These are phyloP conservation scores for Leccinum pellstonianum DNA, from an alignment of 768 basidiomycete genomes.

Conservation along the genomic window DNA sequence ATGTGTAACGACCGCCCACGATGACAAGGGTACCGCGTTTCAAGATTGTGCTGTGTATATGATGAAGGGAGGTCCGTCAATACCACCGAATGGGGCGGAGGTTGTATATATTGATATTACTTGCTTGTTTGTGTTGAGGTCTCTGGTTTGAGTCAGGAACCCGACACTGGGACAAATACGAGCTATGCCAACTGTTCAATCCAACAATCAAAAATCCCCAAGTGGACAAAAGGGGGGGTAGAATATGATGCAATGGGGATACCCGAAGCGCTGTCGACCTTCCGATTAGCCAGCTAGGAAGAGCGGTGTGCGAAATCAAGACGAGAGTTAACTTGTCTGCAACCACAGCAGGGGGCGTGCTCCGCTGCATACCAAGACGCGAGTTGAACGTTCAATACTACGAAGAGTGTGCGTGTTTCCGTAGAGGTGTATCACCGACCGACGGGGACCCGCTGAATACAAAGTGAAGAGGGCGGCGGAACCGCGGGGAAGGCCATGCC, in stretches of 20 bases:
- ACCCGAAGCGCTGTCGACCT: not conserved
- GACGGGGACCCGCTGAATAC: not conserved
- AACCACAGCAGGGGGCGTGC: too few relatives aligned
- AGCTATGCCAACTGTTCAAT: conserved; percentile 6
- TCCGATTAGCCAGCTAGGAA: conserved; percentile 1
- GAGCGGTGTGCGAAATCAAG: not conserved
- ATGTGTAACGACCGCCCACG: conserved; percentile 29
- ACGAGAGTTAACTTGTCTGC: not conserved
- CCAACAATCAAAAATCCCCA: conserved; percentile 32
- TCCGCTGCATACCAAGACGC: too few relatives aligned
- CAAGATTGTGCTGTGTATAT: conserved; percentile 26
- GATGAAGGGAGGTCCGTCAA: not conserved
- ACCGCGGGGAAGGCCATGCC: not conserved
- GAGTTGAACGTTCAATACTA: not conserved
- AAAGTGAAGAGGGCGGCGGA: not conserved
- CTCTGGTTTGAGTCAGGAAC: conserved; percentile 15
- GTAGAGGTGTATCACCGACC: not conserved
- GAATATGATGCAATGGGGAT: not conserved
- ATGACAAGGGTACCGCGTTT: conserved; percentile 36
- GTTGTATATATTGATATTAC: not conserved
- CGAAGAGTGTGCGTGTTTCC: not conserved
- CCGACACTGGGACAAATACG: conserved; percentile 7
- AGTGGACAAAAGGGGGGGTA: conserved; percentile 9
- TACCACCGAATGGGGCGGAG: not conserved
- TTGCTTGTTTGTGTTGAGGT: conserved; percentile 26